phyloP scores from a whole-genome alignment of 2,329 filamentous ascomycete species.

The Ascosphaera acerosa region DNA sequence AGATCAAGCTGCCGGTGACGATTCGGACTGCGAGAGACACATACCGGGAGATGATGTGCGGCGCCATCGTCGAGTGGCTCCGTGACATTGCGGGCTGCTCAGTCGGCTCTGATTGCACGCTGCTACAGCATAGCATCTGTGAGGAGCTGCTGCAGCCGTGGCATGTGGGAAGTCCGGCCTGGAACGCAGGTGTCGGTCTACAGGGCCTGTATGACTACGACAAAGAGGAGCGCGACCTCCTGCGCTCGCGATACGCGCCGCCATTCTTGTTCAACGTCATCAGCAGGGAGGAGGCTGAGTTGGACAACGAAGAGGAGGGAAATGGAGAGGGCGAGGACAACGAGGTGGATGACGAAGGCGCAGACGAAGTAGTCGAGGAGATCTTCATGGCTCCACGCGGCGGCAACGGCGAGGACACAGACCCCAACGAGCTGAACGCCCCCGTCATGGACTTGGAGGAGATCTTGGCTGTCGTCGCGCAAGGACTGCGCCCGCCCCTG shows the following conservation, averaged over 20 bases:
- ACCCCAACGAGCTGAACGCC: slow-evolving; percentile 6
- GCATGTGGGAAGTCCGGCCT: slow-evolving; percentile 62
- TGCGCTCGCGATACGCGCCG: slow-evolving; percentile 16
- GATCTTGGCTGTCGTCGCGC: slow-evolving; percentile 5
- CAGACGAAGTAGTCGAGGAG: slow-evolving; percentile 6
- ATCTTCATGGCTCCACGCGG: too few species aligned
- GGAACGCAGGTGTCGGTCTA: slow-evolving; percentile 51
- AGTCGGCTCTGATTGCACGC: slow-evolving; percentile 51
- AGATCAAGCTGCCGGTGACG: slow-evolving; percentile 89
- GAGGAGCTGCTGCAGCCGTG: slow-evolving; percentile 77
- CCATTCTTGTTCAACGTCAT: slow-evolving; percentile 14
- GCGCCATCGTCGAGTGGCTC: slow-evolving; percentile 92
- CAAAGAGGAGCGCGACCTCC: slow-evolving; percentile 19
- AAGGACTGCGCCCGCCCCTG: slow-evolving; percentile 10
- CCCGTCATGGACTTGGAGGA: slow-evolving; percentile 5
- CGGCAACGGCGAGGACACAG: slow-evolving; percentile 4
- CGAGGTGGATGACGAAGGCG: slow-evolving; percentile 17
- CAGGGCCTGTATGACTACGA: slow-evolving; percentile 66
- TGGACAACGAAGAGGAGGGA: slow-evolving; percentile 14
- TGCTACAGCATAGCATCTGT: slow-evolving; percentile 61
- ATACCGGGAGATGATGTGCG: slow-evolving; percentile 95
- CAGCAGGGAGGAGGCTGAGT: slow-evolving; percentile 22
- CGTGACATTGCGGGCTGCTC: slow-evolving; percentile 76
- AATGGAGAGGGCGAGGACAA: slow-evolving; percentile 17
- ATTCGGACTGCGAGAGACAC: slow-evolving; percentile 84